Base-by-base conservation (phyloP, 2,329 filamentous ascomycete species). In the Apiospora malaysiana region DNA sequence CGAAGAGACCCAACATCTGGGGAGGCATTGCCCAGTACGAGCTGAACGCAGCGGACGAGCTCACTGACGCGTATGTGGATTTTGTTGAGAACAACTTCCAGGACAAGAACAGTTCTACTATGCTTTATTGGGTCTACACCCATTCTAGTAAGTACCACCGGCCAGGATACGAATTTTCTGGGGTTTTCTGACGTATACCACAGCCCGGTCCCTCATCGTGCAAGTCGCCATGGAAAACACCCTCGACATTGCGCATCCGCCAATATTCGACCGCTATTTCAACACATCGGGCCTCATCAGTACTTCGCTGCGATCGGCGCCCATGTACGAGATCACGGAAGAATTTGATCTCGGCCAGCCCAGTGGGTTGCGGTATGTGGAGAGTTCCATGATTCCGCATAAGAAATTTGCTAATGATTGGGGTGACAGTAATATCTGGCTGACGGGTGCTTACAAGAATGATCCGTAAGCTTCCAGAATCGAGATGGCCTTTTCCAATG, bases 281-380 rank as follows among this genome's bases (percentile, higher is more conserved):
- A 72, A 72, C n/a, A 72, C 78, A 1, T 69, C 73, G 1, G 74
- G 73, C 46, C 56, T 74, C n/a, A 73, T 71, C 42, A 74, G 16
- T 76, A 81, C 45, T 76, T 76, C 21, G 77, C 77, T 14, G 74
- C 76, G 72, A 71, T 78, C 18, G 74, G 76, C 68, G 66, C 74
- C 71, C 21, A 75, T 82, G 65, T 75, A 79, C 21, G 73, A 73
- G 21, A 73, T 81, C 10, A 77, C 79, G 2, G 72, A 70, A 0
- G 79, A 80, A 59, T 77, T 82, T 2, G 78, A 76, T 3, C 71
- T 73, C 1, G 76, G 78, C 0, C 78, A 81, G 21, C 77, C 78
- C 0, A 46, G 76, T 18, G 77, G 79, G 18, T 77, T 78, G 21
- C 56, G 27, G 56, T 63, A 63, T 16, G 56, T 16, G 18, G 27